Evolutionary conservation across 768 basidiomycete species (phyloP).

Genomic region (Collybia sp.): DNA sequence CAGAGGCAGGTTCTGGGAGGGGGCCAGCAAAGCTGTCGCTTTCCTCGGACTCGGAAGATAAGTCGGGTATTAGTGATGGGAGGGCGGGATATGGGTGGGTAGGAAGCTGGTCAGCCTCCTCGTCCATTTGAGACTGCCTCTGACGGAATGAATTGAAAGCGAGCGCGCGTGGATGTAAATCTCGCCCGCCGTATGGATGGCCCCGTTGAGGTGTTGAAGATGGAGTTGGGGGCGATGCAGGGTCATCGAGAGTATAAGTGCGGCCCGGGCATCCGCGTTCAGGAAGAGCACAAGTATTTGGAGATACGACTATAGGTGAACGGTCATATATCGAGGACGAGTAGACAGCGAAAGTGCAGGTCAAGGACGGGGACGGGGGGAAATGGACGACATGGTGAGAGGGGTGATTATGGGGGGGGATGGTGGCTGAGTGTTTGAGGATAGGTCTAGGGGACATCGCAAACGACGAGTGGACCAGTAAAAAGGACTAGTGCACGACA

Average conservation of each 20-base stretch:
- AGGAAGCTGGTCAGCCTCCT: constrained; percentile 10
- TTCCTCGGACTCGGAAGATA: constrained; percentile 63
- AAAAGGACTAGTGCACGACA: too few species aligned
- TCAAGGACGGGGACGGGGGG: constrained; percentile 48
- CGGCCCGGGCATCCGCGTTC: constrained; percentile 74
- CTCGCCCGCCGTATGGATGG: constrained; percentile 25
- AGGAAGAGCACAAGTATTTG: constrained; percentile 72
- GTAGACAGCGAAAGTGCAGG: constrained; percentile 45
- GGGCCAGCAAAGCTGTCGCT: constrained; percentile 46
- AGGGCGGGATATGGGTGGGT: constrained; percentile 21
- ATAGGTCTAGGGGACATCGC: constrained; percentile 48
- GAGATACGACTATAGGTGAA: constrained; percentile 68
- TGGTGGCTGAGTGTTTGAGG: constrained; percentile 43
- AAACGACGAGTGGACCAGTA: background rate
- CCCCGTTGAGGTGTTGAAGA: constrained; percentile 8
- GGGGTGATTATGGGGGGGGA: constrained; percentile 19
- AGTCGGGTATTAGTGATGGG: constrained; percentile 55
- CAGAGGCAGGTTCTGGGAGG: constrained; percentile 20
- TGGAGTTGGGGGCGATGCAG: constrained; percentile 9
- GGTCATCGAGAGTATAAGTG: constrained; percentile 52
- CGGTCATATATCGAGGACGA: constrained; percentile 71
- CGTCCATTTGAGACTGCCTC: constrained; percentile 2
- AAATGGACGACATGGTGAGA: constrained; percentile 40
- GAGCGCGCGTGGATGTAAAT: constrained; percentile 43
- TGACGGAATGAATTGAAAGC: constrained; percentile 13